Base-by-base conservation (phyloP, 495 filamentous ascomycete genomes). In the Rhizodiscina lignyota region DNA sequence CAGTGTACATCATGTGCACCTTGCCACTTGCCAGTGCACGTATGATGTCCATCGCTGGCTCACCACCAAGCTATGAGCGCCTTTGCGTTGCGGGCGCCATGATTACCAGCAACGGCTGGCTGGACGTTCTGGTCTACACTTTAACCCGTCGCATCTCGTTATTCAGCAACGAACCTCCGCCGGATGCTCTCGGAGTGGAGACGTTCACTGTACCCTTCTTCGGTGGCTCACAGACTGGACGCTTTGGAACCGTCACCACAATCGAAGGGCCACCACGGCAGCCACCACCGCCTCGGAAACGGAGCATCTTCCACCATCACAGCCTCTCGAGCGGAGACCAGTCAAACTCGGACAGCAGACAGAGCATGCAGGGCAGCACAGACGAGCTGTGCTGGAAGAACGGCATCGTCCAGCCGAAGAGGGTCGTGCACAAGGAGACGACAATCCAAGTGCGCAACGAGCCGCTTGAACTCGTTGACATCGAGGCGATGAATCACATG, bases 91-190 rank as follows among this genome's bases (percentile, higher is more conserved):
- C 79, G 0, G 81, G 79, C n/a, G 66, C 71, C 0, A 60, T 84
- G 38, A 79, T 83, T 33, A 73, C 76, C 6, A 74, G 66, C 38
- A 81, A 77, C 45, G 81, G 81, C 20, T 72, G 77, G 59, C 60
- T 83, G 26, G 81, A 85, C 47, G 76, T 77, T 10, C 44, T 79
- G 11, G 57, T 85, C 2, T 87, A 83, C 54, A 68, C 77, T 3
- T 58, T 74, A 5, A 85, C 79, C n/a, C 64, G 79, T 3, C 57
- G 63, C 12, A 49, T 59, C 17, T 37, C 53, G 17, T 18, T 54
- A 18, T 57, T 67, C 42, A 48, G 60, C 37, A 29, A 44, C 30
- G 30, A 32, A 30, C 47, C 47, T 4, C 47, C 47, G 6, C 22
- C 42, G 5, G 47, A 49, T 18, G 28, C 38, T 19, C 35, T 39